Conservation (phyloP, 768 basidiomycete species). For the Kwoniella sp. region DNA sequence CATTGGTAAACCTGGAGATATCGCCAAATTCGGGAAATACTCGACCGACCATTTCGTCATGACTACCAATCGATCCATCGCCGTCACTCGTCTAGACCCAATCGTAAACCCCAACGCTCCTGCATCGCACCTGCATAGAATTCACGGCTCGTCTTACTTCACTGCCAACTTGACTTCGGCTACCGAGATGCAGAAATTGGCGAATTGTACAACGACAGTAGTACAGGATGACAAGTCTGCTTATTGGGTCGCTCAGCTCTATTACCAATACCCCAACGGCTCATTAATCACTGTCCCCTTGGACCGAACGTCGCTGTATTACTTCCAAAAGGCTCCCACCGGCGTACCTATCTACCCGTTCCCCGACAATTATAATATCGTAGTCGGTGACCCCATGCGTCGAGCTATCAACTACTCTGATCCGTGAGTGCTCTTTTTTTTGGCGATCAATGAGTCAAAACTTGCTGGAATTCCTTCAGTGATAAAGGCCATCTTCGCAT, state of each 20-base stretch:
- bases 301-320: conserved; percentile 28
- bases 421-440: conserved; percentile 16
- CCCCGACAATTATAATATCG: conserved; percentile 37
- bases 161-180: conserved; percentile 29
- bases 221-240: conserved; percentile 36
- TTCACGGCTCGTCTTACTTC: conserved; percentile 31
- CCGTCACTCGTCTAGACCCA: conserved; percentile 35
- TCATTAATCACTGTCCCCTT: conserved; percentile 14
- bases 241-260: conserved; percentile 32
- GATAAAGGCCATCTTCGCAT: too few relatives aligned
- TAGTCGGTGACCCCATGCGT: conserved; percentile 31
- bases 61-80: conserved; percentile 27
- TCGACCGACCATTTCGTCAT: conserved; percentile 38
- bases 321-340: conserved; percentile 32
- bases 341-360: conserved; percentile 33
- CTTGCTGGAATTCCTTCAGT: too few relatives aligned
- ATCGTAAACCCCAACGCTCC: conserved; percentile 31
- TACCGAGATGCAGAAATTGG: conserved; percentile 24
- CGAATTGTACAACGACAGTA: conserved; percentile 24
- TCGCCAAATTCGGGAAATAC: conserved; percentile 26
- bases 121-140: conserved; percentile 27
- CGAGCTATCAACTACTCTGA: conserved; percentile 22
- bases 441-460: background rate
- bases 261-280: conserved; percentile 29
- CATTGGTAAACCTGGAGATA: conserved; percentile 28